A percentile compares a stretch with the other conserved stretches of the same genome.
Evolutionary conservation across 1,284 basidiomycete species (phyloP).

Genomic region (Ceratobasidium sp.): DNA sequence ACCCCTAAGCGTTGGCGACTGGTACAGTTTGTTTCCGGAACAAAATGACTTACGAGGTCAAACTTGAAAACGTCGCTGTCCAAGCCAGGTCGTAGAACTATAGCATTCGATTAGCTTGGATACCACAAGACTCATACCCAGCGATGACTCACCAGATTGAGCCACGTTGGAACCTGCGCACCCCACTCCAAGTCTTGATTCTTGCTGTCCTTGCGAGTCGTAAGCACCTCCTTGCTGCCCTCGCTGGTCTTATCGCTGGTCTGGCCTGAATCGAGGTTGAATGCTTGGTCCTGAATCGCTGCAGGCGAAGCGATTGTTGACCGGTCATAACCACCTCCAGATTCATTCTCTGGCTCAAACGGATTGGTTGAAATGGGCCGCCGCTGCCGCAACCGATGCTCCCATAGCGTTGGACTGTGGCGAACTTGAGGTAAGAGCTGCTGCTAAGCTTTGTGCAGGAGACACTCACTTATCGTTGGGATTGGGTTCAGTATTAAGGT

Average conservation of each 20-base stretch:
- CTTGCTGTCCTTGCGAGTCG: neutral
- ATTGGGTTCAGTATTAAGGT: conserved; percentile 12
- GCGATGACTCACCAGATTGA: neutral
- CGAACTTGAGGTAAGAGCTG: neutral
- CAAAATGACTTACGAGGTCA: conserved; percentile 1
- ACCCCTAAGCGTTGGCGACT: neutral
- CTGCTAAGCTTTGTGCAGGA: neutral
- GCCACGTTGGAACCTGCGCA: neutral
- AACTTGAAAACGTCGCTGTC: conserved; percentile 31
- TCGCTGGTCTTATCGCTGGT: neutral
- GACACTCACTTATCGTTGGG: conserved; percentile 14
- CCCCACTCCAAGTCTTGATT: conserved; percentile 23
- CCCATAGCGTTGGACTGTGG: neutral
- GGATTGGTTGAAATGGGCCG: conserved; percentile 1
- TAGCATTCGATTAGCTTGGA: neutral
- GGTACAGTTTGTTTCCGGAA: neutral
- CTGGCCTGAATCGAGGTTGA: neutral
- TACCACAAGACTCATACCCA: neutral
- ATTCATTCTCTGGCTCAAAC: neutral
- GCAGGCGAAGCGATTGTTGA: neutral
- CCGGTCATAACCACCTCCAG: neutral
- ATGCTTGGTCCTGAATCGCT: neutral
- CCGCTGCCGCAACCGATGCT: neutral
- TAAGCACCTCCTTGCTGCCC: neutral
- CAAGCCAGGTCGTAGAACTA: conserved; percentile 34